phyloP scores from a whole-genome alignment of 2,329 filamentous ascomycete species.

The Dothidotthia symphoricarpi region DNA sequence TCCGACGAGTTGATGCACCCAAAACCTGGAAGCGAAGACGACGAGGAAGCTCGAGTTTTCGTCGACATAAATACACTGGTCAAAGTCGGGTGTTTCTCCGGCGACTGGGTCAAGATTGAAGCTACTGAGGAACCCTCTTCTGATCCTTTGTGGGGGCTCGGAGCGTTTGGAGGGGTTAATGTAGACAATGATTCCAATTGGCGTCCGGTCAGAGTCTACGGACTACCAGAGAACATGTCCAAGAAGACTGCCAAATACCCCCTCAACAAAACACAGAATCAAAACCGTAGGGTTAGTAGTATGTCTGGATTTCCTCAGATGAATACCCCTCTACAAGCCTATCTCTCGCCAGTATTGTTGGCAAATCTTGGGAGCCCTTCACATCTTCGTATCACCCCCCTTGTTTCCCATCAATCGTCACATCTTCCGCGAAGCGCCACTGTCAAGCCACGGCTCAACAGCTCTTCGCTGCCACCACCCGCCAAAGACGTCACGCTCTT shows the following conservation, averaged over 20 bases:
- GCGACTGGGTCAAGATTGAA: constrained; percentile 91
- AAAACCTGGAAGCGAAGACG: constrained; percentile 78
- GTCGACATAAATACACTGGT: constrained; percentile 84
- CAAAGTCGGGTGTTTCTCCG: constrained; percentile 93
- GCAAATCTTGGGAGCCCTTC: constrained; percentile 78
- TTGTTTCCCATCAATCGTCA: constrained; percentile 53
- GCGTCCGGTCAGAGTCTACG: constrained; percentile 85
- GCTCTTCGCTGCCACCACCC: constrained; percentile 55
- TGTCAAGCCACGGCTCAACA: constrained; percentile 46
- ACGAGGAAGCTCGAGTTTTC: constrained; percentile 81
- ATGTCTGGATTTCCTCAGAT: constrained; percentile 41
- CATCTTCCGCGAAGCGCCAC: constrained; percentile 34
- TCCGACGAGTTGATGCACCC: constrained; percentile 80
- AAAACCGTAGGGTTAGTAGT: constrained; percentile 49
- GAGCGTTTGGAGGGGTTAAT: constrained; percentile 64
- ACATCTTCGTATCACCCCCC: constrained; percentile 74
- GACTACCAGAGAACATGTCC: constrained; percentile 71
- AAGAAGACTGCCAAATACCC: constrained; percentile 56
- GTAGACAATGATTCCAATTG: constrained; percentile 63
- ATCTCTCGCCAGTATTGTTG: constrained; percentile 81
- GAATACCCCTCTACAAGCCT: constrained; percentile 49
- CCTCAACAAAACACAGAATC: constrained; percentile 44
- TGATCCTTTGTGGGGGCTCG: constrained; percentile 67
- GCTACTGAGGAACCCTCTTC: constrained; percentile 69
- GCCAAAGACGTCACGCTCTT: constrained; percentile 81